A percentile compares a stretch with the other conserved stretches of the same genome.
These are phyloP conservation scores for Cladophialophora carrionii DNA, from an alignment of 2,329 filamentous ascomycete species.

Conservation along the genomic window DNA sequence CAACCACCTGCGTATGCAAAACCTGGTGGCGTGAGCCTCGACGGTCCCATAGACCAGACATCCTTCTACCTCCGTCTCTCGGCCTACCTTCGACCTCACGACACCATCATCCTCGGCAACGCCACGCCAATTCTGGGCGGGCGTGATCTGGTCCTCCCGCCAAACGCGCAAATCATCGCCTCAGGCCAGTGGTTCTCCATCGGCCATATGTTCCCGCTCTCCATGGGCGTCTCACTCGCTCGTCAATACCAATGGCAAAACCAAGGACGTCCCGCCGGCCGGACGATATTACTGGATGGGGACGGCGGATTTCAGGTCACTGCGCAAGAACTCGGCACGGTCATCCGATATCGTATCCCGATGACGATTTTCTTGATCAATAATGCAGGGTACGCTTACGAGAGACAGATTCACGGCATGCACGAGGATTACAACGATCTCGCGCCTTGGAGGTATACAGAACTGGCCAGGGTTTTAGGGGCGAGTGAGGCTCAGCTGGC, in stretches of 20 bases:
- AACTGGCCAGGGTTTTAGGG: slow-evolving; percentile 69
- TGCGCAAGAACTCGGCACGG: slow-evolving; percentile 76
- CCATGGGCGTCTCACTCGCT: slow-evolving; percentile 72
- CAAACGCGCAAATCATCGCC: slow-evolving; percentile 75
- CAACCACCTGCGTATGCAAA: slow-evolving; percentile 21
- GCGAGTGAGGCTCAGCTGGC: slow-evolving; percentile 50
- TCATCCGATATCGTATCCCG: slow-evolving; percentile 73
- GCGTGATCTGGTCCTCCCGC: slow-evolving; percentile 80
- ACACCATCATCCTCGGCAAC: slow-evolving; percentile 83
- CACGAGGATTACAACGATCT: slow-evolving; percentile 81
- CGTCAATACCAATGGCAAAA: slow-evolving; percentile 2
- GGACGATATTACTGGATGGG: slow-evolving; percentile 84
- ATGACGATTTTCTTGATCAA: slow-evolving; percentile 84
- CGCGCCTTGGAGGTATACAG: slow-evolving; percentile 71
- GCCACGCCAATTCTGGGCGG: slow-evolving; percentile 88
- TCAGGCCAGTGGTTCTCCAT: slow-evolving; percentile 75
- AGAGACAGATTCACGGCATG: slow-evolving; percentile 85
- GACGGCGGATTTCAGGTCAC: slow-evolving; percentile 87
- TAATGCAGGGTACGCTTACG: slow-evolving; percentile 88
- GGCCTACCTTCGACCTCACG: slow-evolving; percentile 70
- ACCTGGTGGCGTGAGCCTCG: slow-evolving; percentile 29
- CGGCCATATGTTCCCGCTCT: slow-evolving; percentile 65
- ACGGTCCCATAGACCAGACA: slow-evolving; percentile 53
- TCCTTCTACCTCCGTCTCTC: slow-evolving; percentile 75
- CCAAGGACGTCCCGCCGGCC: slow-evolving; percentile 37